Base-by-base conservation (phyloP, 2,329 filamentous ascomycete species). In the Penicillium verrucosum region DNA sequence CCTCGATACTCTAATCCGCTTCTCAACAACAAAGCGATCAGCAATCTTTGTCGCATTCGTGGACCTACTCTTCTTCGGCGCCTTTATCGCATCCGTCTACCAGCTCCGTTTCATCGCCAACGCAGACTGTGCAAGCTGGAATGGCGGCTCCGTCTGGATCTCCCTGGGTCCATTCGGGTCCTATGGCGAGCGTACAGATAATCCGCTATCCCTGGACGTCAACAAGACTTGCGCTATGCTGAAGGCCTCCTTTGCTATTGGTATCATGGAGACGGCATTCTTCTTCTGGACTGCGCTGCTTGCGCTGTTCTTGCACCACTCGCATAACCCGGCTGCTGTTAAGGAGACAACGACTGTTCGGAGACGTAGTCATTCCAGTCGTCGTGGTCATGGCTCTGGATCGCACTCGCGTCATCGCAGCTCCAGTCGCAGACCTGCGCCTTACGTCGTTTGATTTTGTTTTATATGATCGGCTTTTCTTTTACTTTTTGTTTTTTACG, bases 141-240 rank as follows among this genome's bases (percentile, higher is more conserved):
- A 70, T 11, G 77, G 76, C 50, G 75, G 78, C 46, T 68, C 75
- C 23, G 85, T 85, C 73, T 82, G 81, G 65, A 70, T 83, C 51
- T 80, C 81, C 47, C 79, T 92, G 42, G 88, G 88, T 12, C 78
- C 82, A 12, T 83, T 90, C 60, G 82, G 84, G 30, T 79, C 75
- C 61, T 83, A 83, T 42, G 79, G 79, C 14, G 60, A 65, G 8
- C 64, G 74, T 34, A 80, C 80, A 46, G 76, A 75, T 50, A 81
- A 75, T 54, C 68, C 68, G 9, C 77, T 85, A 57, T 73, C 80
- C 41, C 69, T 86, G 40, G 74, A 81, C 51, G 74, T 86, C 37
- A 81, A 90, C 74, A 93, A 93, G 81, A 85, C 85, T 5, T 97
- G 93, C 77, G 84, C 88, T 48, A 94, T 97, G 90, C 84, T 96